A percentile compares a stretch with the other conserved stretches of the same genome.
phyloP scores from a whole-genome alignment of 1,139 yeast genomes.

The Debaryomycetaceae sp. region DNA sequence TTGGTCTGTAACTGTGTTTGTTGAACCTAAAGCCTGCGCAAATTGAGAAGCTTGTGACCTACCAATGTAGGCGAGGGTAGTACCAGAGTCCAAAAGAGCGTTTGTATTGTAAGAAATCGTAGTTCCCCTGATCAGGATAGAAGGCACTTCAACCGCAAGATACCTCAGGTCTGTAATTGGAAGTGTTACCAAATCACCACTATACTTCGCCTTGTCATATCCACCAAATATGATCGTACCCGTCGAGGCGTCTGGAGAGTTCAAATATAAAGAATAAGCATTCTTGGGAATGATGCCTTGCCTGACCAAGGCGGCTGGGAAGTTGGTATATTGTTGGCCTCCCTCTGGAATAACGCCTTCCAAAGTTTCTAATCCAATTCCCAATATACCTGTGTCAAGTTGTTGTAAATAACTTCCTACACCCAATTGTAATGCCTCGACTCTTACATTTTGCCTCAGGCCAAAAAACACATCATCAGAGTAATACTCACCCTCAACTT shows the following conservation, averaged over 20 bases:
- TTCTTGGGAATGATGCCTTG: constrained; percentile 47
- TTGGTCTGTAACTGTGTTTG: not conserved
- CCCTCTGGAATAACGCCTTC: constrained; percentile 10
- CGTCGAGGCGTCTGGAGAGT: constrained; percentile 29
- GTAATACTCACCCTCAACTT: constrained; percentile 19
- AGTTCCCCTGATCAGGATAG: constrained; percentile 4
- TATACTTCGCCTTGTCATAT: constrained; percentile 49
- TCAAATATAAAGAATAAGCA: constrained; percentile 55
- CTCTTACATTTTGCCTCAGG: not conserved
- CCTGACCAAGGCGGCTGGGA: constrained; percentile 52
- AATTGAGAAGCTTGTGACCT: not conserved
- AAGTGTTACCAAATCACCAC: constrained; percentile 34
- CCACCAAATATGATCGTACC: constrained; percentile 60
- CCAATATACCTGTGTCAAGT: constrained; percentile 51
- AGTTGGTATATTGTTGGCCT: constrained; percentile 42
- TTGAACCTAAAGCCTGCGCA: not conserved
- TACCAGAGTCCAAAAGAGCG: constrained; percentile 35
- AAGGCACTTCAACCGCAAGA: not conserved
- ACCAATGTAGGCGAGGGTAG: constrained; percentile 22
- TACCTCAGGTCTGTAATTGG: constrained; percentile 17
- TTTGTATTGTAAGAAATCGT: constrained; percentile 7
- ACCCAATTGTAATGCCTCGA: constrained; percentile 1
- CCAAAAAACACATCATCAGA: not conserved
- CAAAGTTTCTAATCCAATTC: constrained; percentile 45
- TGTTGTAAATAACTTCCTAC: constrained; percentile 34